Evolutionary conservation across 495 filamentous ascomycete species (phyloP).

Genomic region (Neurospora intermedia): DNA sequence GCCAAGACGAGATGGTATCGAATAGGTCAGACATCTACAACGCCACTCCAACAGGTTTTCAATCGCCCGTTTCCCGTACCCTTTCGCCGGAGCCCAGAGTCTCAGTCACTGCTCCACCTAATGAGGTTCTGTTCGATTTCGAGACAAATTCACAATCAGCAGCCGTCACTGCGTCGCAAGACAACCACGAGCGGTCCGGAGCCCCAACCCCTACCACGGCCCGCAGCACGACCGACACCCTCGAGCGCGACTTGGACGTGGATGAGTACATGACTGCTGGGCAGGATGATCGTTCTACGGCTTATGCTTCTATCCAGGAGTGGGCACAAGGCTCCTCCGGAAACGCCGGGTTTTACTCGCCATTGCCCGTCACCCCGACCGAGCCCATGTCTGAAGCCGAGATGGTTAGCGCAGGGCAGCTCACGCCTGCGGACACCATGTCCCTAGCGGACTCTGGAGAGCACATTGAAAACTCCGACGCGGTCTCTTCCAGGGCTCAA

Average conservation of each 20-base stretch:
- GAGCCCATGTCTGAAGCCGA: conserved; percentile 32
- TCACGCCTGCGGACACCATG: conserved; percentile 41
- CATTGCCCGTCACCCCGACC: conserved; percentile 31
- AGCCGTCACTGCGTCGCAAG: conserved; percentile 4
- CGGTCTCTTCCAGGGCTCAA: conserved; percentile 17
- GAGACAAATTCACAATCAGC: conserved; percentile 9
- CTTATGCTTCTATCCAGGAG: conserved; percentile 43
- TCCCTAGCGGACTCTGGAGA: conserved; percentile 35
- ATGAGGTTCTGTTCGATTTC: conserved; percentile 22
- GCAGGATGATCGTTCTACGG: conserved; percentile 22
- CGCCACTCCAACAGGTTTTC: conserved; percentile 29
- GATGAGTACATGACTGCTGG: conserved; percentile 39
- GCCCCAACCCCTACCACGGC: conserved; percentile 3
- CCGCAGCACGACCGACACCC: conserved; percentile 6
- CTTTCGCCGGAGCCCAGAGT: conserved; percentile 12
- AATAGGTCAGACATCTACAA: conserved; percentile 38
- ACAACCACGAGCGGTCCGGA: neutral
- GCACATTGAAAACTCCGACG: conserved; percentile 25
- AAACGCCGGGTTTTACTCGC: conserved; percentile 39
- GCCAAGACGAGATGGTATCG: conserved; percentile 31
- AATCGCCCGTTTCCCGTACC: conserved; percentile 10
- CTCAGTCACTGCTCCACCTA: neutral
- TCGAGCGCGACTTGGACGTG: conserved; percentile 27
- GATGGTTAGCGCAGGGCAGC: conserved; percentile 32
- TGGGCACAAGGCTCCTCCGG: conserved; percentile 38